Evolutionary conservation across 129 eudicot genomes (phyloP).

Genomic region (Lactuca sativa): DNA sequence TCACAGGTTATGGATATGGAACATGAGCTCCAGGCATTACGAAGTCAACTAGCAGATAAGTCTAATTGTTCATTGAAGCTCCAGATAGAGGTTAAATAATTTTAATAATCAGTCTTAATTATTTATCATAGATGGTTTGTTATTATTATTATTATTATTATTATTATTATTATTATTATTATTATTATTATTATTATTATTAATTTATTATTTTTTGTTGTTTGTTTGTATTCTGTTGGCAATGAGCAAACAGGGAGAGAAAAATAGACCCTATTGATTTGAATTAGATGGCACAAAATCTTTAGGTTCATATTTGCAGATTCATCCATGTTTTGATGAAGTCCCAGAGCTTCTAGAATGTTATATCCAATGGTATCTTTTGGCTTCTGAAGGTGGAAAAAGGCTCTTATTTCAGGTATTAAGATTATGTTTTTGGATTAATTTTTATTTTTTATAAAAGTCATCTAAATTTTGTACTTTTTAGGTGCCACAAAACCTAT

Average conservation of each 20-base stretch:
- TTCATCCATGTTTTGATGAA: slow-evolving; percentile 52
- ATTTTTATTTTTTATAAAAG: background rate
- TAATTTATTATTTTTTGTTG: slow-evolving; percentile 4
- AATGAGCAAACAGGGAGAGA: slow-evolving; percentile 55
- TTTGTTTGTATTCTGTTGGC: slow-evolving; percentile 53
- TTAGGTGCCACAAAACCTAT: slow-evolving; percentile 35
- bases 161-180: background rate
- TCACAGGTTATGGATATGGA: slow-evolving; percentile 97
- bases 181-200: background rate
- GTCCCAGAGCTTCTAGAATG: slow-evolving; percentile 74
- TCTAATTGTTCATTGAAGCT: slow-evolving; percentile 76
- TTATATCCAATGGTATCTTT: slow-evolving; percentile 83
- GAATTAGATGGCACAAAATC: slow-evolving; percentile 79
- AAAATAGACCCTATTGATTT: slow-evolving; percentile 38
- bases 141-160: background rate
- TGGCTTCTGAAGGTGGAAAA: slow-evolving; percentile 63
- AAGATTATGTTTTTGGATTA: background rate
- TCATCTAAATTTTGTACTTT: slow-evolving; percentile 11
- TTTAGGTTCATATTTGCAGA: slow-evolving; percentile 71
- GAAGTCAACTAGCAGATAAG: slow-evolving; percentile 75
- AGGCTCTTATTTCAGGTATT: slow-evolving; percentile 80
- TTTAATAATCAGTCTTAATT: background rate
- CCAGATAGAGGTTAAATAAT: slow-evolving; percentile 67
- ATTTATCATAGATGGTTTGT: slow-evolving; percentile 15
- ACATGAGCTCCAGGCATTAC: slow-evolving; percentile 82